Evolutionary conservation across 2,329 filamentous ascomycete genomes (phyloP).

Genomic region (Paracoccidioides lutzii): DNA sequence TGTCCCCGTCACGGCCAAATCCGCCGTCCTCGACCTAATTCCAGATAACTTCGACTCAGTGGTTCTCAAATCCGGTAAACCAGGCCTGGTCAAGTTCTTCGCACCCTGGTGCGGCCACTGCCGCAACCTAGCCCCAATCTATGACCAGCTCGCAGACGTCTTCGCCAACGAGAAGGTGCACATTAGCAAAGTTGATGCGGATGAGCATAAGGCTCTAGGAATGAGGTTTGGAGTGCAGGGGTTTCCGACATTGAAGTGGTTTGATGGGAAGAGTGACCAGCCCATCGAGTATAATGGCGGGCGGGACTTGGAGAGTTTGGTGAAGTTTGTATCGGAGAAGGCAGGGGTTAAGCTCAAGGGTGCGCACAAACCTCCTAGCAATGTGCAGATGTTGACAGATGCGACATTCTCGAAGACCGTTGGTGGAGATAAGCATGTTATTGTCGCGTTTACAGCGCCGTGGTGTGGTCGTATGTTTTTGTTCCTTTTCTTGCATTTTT

Average conservation of each 20-base stretch:
- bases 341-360: slow-evolving; percentile 67
- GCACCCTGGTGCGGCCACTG: slow-evolving; percentile 98
- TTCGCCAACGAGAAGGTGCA: slow-evolving; percentile 65
- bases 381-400: slow-evolving; percentile 70
- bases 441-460: slow-evolving; percentile 94
- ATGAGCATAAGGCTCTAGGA: slow-evolving; percentile 71
- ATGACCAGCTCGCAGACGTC: slow-evolving; percentile 70
- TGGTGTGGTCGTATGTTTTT: slow-evolving; percentile 91
- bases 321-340: slow-evolving; percentile 72
- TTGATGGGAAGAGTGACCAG: slow-evolving; percentile 83
- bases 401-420: slow-evolving; percentile 61
- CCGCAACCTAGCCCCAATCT: slow-evolving; percentile 90
- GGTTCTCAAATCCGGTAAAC: slow-evolving; percentile 83
- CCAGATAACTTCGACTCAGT: slow-evolving; percentile 85
- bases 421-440: slow-evolving; percentile 74
- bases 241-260: slow-evolving; percentile 95
- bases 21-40: slow-evolving; percentile 78
- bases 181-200: slow-evolving; percentile 93
- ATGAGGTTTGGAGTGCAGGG: slow-evolving; percentile 81
- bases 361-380: slow-evolving; percentile 48
- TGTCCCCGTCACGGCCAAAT: slow-evolving; percentile 53
- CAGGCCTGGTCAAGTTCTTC: slow-evolving; percentile 94
- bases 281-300: slow-evolving; percentile 77
- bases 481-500: slow-evolving; percentile 1
- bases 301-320: slow-evolving; percentile 75